These are phyloP conservation scores for Coemansia furcata DNA, from an alignment of 192 early-diverging fungal species.

Conservation along the genomic window DNA sequence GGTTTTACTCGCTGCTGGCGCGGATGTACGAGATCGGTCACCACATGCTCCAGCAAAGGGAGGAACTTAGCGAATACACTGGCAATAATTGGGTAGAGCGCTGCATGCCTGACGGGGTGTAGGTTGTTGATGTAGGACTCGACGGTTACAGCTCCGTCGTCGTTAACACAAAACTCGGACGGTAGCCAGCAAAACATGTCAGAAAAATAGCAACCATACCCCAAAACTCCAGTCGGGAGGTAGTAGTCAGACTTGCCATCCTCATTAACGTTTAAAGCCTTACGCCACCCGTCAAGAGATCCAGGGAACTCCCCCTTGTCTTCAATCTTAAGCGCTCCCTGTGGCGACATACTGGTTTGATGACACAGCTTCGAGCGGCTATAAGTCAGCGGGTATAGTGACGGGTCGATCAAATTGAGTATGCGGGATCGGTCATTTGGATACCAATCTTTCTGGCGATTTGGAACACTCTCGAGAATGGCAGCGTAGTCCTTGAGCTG, in stretches of 20 bases:
- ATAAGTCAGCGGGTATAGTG: conserved; percentile 27
- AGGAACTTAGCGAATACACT: conserved; percentile 45
- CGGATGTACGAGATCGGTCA: conserved; percentile 9
- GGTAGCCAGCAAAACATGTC: conserved; percentile 61
- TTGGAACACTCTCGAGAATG: not conserved
- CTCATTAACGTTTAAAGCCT: not conserved
- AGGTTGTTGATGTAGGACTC: conserved; percentile 69
- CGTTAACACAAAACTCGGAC: conserved; percentile 49
- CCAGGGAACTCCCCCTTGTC: not conserved
- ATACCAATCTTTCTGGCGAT: conserved; percentile 48
- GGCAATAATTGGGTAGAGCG: conserved; percentile 47
- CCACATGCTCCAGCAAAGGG: conserved; percentile 58
- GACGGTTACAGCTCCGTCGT: conserved; percentile 37
- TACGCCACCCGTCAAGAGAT: not conserved
- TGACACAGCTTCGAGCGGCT: conserved; percentile 6
- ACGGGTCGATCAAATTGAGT: conserved; percentile 59
- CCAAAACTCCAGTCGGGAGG: not conserved
- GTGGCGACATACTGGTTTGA: not conserved
- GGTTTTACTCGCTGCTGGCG: not conserved
- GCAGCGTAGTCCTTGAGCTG: conserved; percentile 1
- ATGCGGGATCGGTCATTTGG: conserved; percentile 46
- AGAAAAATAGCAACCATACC: not conserved
- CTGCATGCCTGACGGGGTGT: conserved; percentile 43
- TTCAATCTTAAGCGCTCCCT: not conserved
- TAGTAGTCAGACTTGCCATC: not conserved